Base-by-base conservation (phyloP, 345 rosid species). In the Camelina sativa region DNA sequence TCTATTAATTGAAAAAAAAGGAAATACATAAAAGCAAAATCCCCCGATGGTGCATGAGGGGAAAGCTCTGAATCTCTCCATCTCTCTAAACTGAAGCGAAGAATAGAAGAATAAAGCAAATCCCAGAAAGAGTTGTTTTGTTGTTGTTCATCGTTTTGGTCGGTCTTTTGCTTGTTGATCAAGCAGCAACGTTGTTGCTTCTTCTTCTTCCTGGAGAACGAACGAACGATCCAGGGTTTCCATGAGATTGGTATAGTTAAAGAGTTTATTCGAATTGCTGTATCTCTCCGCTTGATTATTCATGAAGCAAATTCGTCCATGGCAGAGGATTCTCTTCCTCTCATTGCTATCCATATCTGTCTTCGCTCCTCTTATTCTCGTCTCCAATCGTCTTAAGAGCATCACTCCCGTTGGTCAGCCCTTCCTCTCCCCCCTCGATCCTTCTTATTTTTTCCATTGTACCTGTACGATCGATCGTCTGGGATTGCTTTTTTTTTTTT, bases 311-410 rank as follows among this genome's bases (percentile, higher is more conserved):
- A 16, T 69, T 38, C 89, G 74, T 79, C 89, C 82, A 75, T 81
- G 88, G 87, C 91, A 85, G 96, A 90, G 96, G 97, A 85, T 84
- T 55, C 7, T 88, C 72, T 75, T 90, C 96, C 92, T 95, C 88
- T 82, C 85, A 1, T 30, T 90, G 81, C 92, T 95, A 62, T 82
- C 82, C 63, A 75, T 86, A 48, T 84, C 93, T 74, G 92, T 92
- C 6, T 44, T 90, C 66, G 85, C 97, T 77, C 99, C 99, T 5
- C 62, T 95, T 40, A 6, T 90, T 46, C 76, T 91, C 75, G 81
- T 91, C 69, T 87, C 97, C 5, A 50, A 32, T 79, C 78, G 90
- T 63, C 85, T 84, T 69, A 80, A 82, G 32, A 62, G 57, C 77
- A 76, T 91, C 74, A 80, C 86, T 76, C 71, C 85, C 16, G 20